A percentile compares a stretch with the other conserved stretches of the same genome.
Evolutionary conservation across 192 early-diverging fungal species (phyloP).

Genomic region (Backusella liffmaniae): DNA sequence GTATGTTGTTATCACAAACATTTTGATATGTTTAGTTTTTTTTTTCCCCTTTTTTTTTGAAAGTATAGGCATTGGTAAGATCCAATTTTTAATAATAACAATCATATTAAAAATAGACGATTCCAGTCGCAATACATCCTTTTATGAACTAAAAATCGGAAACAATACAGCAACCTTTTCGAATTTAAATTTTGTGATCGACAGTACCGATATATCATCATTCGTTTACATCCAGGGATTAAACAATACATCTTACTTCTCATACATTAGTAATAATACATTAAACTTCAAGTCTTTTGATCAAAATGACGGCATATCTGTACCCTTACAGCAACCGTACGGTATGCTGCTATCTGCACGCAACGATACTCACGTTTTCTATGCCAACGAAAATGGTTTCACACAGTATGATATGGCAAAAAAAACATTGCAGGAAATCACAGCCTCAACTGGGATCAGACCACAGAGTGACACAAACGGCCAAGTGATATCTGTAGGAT

Average conservation of each 20-base stretch:
- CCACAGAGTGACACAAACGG: neutral
- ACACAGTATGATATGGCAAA: neutral
- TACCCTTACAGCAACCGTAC: neutral
- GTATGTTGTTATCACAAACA: neutral
- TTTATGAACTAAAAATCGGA: neutral
- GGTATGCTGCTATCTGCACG: neutral
- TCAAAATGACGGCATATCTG: neutral
- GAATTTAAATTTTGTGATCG: neutral
- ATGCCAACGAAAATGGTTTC: neutral
- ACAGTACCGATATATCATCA: neutral
- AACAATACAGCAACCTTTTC: neutral
- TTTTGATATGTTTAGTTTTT: neutral
- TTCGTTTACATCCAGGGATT: neutral
- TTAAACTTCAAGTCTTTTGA: neutral
- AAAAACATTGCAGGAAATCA: neutral
- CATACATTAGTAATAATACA: neutral
- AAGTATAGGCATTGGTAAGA: neutral
- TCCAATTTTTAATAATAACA: neutral
- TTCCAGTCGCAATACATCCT: neutral
- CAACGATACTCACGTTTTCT: neutral
- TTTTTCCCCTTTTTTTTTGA: neutral
- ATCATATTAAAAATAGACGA: neutral
- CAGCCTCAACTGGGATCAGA: neutral
- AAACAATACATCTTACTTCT: neutral
- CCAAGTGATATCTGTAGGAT: neutral